Evolutionary conservation across 305 asterid species (phyloP).

Genomic region (Solanum chacoense): DNA sequence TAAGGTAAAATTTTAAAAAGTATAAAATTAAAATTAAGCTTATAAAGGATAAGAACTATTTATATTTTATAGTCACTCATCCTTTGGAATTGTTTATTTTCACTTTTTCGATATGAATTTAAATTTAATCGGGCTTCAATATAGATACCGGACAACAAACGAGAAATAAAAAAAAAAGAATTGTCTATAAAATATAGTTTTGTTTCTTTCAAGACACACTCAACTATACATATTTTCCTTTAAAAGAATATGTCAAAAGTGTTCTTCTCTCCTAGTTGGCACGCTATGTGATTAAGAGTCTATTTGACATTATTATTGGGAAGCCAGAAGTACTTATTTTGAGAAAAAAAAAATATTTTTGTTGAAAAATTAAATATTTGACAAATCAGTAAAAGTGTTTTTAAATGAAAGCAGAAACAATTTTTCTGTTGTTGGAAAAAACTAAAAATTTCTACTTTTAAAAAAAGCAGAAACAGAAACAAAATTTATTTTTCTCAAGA

Average conservation of each 20-base stretch:
- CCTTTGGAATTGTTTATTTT: background rate
- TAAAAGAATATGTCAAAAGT: background rate
- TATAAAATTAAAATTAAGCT: background rate
- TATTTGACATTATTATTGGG: background rate
- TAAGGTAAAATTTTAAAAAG: background rate
- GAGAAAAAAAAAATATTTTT: no score
- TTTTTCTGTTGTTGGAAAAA: no score
- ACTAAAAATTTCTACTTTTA: no score
- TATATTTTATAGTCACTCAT: background rate
- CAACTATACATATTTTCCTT: background rate
- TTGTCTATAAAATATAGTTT: background rate
- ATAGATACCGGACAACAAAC: rapidly evolving
- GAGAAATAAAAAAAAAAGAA: rapidly evolving
- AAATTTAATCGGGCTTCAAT: no score
- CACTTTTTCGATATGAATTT: rapidly evolving
- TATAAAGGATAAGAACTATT: background rate
- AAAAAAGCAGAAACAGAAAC: no score
- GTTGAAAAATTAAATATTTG: no score
- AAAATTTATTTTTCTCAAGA: background rate
- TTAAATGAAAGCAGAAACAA: rapidly evolving
- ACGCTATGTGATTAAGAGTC: background rate
- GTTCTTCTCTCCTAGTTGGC: background rate
- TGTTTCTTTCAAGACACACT: background rate
- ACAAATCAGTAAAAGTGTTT: background rate
- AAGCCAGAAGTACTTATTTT: no score